Conservation (phyloP, 2,329 filamentous ascomycete genomes). For the Cladosporium halotolerans region DNA sequence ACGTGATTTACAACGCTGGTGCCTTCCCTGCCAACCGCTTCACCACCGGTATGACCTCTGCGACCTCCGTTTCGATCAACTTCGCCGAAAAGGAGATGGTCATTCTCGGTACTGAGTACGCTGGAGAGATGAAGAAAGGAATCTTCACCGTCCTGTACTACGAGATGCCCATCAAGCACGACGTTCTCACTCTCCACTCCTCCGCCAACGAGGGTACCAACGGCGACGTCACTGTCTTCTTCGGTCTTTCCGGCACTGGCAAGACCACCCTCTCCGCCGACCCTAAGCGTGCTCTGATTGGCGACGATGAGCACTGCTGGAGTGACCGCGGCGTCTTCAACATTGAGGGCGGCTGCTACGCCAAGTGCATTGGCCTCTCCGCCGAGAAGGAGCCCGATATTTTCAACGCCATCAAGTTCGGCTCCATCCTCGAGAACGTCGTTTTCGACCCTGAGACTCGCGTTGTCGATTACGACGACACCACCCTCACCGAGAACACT, state of each 20-base stretch:
- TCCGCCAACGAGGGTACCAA: slow-evolving; percentile 94
- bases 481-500: slow-evolving; percentile 95
- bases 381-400: slow-evolving; percentile 99
- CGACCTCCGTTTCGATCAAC: slow-evolving; percentile 97
- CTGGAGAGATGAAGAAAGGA: slow-evolving; percentile 54
- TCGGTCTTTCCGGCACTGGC: slow-evolving; percentile 94
- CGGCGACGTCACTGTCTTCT: slow-evolving; percentile 98
- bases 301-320: slow-evolving; percentile 99
- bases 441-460: slow-evolving; percentile 90
- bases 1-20: slow-evolving; percentile 99
- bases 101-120: slow-evolving; percentile 97
- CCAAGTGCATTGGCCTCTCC: slow-evolving; percentile 95
- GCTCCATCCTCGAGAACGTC: slow-evolving; percentile 95
- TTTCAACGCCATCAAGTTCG: slow-evolving; percentile 89
- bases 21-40: slow-evolving; percentile 98
- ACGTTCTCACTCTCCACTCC: slow-evolving; percentile 95
- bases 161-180: slow-evolving; percentile 99
- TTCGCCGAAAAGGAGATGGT: slow-evolving; percentile 99
- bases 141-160: slow-evolving; percentile 99
- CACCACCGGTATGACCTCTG: slow-evolving; percentile 97
- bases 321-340: slow-evolving; percentile 95
- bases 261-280: slow-evolving; percentile 98
- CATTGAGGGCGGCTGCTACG: slow-evolving; percentile 99
- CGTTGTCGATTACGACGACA: slow-evolving; percentile 90
- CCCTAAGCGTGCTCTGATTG: slow-evolving; percentile 91